Percentiles rank a stretch among this genome's conserved stretches.
These are phyloP conservation scores for Protomyces lactucae-debilis DNA, from an alignment of 1,139 yeast species.

Conservation along the genomic window DNA sequence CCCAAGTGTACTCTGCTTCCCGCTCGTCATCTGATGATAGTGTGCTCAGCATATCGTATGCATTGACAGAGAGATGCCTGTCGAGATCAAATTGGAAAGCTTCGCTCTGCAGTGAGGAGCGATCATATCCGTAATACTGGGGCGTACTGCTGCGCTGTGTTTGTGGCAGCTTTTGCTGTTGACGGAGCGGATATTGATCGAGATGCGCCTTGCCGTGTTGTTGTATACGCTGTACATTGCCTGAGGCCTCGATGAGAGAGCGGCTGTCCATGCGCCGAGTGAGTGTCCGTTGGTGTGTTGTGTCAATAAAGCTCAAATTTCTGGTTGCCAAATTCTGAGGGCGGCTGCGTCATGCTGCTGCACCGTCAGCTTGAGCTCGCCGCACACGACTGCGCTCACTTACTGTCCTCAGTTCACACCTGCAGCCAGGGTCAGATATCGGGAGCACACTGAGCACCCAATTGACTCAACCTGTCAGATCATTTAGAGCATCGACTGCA, in stretches of 20 bases:
- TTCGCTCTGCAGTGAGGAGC: background rate
- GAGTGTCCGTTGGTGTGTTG: background rate
- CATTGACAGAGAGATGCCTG: background rate
- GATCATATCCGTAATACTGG: background rate
- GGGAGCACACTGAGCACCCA: too few relatives aligned
- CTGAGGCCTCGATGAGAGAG: background rate
- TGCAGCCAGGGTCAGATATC: too few relatives aligned
- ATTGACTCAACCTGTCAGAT: too few relatives aligned
- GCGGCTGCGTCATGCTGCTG: background rate
- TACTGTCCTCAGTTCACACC: too few relatives aligned
- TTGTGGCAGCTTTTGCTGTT: background rate
- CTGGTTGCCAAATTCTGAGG: background rate
- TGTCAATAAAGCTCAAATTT: background rate
- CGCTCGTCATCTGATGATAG: background rate
- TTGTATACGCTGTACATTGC: background rate
- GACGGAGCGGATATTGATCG: background rate
- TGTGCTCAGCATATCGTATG: background rate
- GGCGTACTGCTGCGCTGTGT: background rate
- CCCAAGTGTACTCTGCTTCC: conserved; percentile 1
- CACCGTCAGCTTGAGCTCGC: too few relatives aligned
- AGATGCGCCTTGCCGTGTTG: background rate
- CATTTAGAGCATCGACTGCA: too few relatives aligned
- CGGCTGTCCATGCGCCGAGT: background rate
- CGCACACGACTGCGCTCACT: too few relatives aligned
- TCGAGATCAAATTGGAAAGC: background rate